Conservation (phyloP, 2,329 filamentous ascomycete species). For the Phialophora expanda region DNA sequence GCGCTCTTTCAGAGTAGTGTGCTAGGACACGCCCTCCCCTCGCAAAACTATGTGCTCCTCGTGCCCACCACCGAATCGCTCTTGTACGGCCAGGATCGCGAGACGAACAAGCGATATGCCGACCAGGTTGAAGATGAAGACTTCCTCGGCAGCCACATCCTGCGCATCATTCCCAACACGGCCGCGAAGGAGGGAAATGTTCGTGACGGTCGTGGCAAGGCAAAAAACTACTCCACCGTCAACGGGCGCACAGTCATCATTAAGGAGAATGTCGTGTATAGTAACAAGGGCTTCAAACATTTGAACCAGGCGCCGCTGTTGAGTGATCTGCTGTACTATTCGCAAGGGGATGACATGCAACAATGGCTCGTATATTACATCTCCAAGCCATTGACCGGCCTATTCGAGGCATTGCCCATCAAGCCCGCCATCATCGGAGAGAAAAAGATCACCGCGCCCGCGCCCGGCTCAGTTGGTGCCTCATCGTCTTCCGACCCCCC, state of each 20-base stretch:
- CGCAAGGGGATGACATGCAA: conserved; percentile 83
- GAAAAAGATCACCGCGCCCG: conserved; percentile 36
- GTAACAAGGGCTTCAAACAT: conserved; percentile 95
- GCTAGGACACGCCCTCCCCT: conserved; percentile 85
- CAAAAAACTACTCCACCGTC: conserved; percentile 88
- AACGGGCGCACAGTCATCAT: conserved; percentile 93
- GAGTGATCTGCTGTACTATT: conserved; percentile 83
- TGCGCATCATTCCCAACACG: conserved; percentile 72
- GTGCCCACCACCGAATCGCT: conserved; percentile 93
- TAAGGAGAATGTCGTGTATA: conserved; percentile 91
- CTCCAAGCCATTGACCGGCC: conserved; percentile 82
- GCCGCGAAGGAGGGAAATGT: conserved; percentile 67
- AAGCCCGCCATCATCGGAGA: conserved; percentile 37
- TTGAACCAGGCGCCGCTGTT: conserved; percentile 88
- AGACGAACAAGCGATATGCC: conserved; percentile 75
- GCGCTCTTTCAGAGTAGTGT: conserved; percentile 98
- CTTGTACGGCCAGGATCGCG: conserved; percentile 83
- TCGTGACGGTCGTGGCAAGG: conserved; percentile 87
- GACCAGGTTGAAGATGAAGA: conserved; percentile 90
- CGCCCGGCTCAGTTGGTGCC: conserved; percentile 25
- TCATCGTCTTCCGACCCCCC: conserved; percentile 43
- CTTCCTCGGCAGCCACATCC: conserved; percentile 94
- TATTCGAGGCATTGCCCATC: conserved; percentile 70
- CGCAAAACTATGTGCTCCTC: conserved; percentile 90
- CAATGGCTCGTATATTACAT: conserved; percentile 98